Evolutionary conservation across 2,329 filamentous ascomycete species (phyloP), one percentile per base, ranked within the genome.

Genomic region (Trichoderma harzianum): DNA sequence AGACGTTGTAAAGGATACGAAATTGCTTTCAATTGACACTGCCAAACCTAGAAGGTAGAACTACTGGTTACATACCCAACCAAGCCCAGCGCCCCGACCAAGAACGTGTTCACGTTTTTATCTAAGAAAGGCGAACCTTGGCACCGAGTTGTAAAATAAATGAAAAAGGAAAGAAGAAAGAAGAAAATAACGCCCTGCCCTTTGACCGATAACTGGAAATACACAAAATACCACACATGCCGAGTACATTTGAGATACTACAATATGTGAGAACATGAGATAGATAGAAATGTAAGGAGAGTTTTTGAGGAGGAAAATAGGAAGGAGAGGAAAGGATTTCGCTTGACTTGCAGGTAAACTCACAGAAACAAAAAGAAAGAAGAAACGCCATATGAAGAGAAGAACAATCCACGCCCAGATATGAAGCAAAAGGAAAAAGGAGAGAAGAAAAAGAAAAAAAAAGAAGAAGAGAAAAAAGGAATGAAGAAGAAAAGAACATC

Each of bases 11-110:
- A 36, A 12, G 5, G 18, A 34, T 14, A n/a, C 51, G 39, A 61
- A 69, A 61, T 30, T 28, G 57, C 66, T 62, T 28, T 24, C 28
- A 51, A 69, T 60, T 69, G 55, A 69, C 21, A 32, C 36, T 69
- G 36, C 39, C 24, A 61, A 68, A 60, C 65, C 65, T 60, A 68
- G 53, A n/a, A 69, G 39, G 66, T 61, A 69, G 55, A 34, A 60
- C 57, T 32, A 60, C 28, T 60, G 60, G 21, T 28, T 53, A 62
- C 55, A 53, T 61, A 61, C 39, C 55, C 66, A 62, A 47, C 57
- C 66, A 53, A 62, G 66, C 57, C 66, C 66, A 62, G 66, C 66
- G 57, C 66, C 66, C 39, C 36, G n/a, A 67, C 24, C 64, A 67
- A 67, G 64, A 32, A 51, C 7, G 7, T 3, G 14, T 39, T 58